Evolutionary conservation across 2,329 filamentous ascomycete genomes (phyloP).

Genomic region (Phoma sp.): DNA sequence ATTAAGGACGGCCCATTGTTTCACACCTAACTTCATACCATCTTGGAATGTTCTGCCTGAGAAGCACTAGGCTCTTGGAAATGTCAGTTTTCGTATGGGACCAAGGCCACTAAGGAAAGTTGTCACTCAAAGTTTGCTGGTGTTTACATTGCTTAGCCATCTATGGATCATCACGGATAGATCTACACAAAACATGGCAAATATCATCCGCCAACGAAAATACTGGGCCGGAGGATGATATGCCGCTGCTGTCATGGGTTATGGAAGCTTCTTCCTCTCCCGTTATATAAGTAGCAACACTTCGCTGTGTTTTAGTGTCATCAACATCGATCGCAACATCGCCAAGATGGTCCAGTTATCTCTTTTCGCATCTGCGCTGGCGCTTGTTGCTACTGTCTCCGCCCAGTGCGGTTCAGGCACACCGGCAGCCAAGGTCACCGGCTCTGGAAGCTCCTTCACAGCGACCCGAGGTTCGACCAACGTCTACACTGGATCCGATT

Average conservation of each 20-base stretch:
- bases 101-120: slow-evolving; percentile 14
- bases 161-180: background rate
- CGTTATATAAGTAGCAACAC: slow-evolving; percentile 5
- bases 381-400: slow-evolving; percentile 48
- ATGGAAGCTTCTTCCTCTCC: background rate
- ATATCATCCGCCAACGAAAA: slow-evolving; percentile 13
- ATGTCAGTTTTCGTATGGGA: background rate
- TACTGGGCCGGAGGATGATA: background rate
- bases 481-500: slow-evolving; percentile 63
- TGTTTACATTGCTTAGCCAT: slow-evolving; percentile 1
- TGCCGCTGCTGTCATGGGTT: background rate
- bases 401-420: slow-evolving; percentile 60
- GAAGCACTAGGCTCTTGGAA: slow-evolving; percentile 6
- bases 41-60: slow-evolving; percentile 1
- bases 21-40: slow-evolving; percentile 6
- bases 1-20: slow-evolving; percentile 12
- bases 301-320: background rate
- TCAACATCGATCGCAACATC: background rate
- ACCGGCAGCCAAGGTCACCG: slow-evolving; percentile 58
- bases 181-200: slow-evolving; percentile 8
- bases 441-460: slow-evolving; percentile 56
- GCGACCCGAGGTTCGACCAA: slow-evolving; percentile 54
- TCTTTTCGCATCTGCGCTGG: slow-evolving; percentile 52
- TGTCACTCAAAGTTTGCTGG: background rate
- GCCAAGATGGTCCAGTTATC: slow-evolving; percentile 47